Base-by-base conservation (phyloP, 1,284 basidiomycete genomes). In the Melanopsichium pennsylvanicum region DNA sequence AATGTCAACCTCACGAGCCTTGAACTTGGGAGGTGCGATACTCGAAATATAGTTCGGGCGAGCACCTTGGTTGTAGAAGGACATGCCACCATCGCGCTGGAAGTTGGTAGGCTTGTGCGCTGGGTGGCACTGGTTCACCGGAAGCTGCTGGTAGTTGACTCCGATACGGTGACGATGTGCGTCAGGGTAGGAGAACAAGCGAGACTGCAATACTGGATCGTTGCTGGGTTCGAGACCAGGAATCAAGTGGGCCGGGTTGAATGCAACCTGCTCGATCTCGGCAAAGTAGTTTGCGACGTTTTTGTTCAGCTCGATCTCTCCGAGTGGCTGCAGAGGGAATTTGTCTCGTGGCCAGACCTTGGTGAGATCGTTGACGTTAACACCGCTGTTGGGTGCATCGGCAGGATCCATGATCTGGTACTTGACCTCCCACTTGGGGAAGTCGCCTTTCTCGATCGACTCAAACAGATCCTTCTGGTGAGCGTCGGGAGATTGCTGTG, bases 151-250 rank as follows among this genome's bases (percentile, higher is more conserved):
- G 52, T 78, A 77, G 59, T 79, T 78, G 33, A 63, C 64, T 10
- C 77, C 77, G 37, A 79, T 57, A n/a, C 82, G 88, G 84, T 93
- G 89, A 61, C 92, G 88, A 82, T 95, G 93, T 7, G 93, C 91
- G 82, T 96, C 93, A 5, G 92, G 91, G 62, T 79, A 79, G n/a
- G 70, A 72, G 58, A 78, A 78, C 2, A 79, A 55, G 15, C 77
- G 61, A 11, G 57, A 62, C 55, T 79, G 78, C 7, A 79, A 59
- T 3, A 78, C 71, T 5, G 76, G 76, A 42, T 80, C 78, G 39
- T 70, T 68, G 8, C 60, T 66, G 5, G 75, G 70, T 34, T 72
- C 74, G 15, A 76, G 37, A 40, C 76, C 76, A 5, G 70, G 71
- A 2, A 74, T 52, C 11, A 75, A 26, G 37, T 75, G 69, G 6